Evolutionary conservation across 106 monocot genomes (phyloP).

Genomic region (Alisma plantagoaquatica): DNA sequence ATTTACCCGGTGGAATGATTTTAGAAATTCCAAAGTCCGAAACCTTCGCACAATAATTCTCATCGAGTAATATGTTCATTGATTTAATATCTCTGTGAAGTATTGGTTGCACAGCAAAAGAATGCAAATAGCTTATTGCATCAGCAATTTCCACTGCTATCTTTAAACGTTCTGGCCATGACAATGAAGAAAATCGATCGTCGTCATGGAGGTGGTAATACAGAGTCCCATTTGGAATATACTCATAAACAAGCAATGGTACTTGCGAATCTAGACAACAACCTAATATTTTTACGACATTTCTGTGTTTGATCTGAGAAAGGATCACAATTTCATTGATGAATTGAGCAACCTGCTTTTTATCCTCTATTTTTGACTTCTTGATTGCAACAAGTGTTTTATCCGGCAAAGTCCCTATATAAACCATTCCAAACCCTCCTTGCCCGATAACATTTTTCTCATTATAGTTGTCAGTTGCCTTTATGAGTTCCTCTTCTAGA

Average conservation of each 20-base stretch:
- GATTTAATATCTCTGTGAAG: constrained; percentile 39
- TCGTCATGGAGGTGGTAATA: constrained; percentile 5
- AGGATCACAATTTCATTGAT: constrained; percentile 11
- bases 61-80: constrained; percentile 31
- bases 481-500: constrained; percentile 1
- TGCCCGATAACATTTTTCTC: constrained; percentile 2
- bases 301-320: constrained; percentile 11
- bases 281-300: constrained; percentile 13
- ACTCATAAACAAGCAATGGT: constrained; percentile 15
- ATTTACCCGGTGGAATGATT: constrained; percentile 7
- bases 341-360: constrained; percentile 7
- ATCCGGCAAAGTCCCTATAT: constrained; percentile 10
- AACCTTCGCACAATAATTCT: constrained; percentile 24
- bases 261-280: constrained; percentile 10
- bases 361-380: constrained; percentile 4
- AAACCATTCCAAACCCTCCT: constrained; percentile 13
- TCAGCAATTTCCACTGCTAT: constrained; percentile 26
- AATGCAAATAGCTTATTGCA: constrained; percentile 39
- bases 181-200: background rate
- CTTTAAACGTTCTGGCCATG: constrained; percentile 15
- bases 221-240: constrained; percentile 10
- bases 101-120: constrained; percentile 14
- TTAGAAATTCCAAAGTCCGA: constrained; percentile 30
- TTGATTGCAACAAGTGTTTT: constrained; percentile 8
- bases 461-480: constrained; percentile 9